A percentile compares a stretch with the other conserved stretches of the same genome.
phyloP scores from a whole-genome alignment of 345 rosid genomes.

The Sonneratia caseolaris region DNA sequence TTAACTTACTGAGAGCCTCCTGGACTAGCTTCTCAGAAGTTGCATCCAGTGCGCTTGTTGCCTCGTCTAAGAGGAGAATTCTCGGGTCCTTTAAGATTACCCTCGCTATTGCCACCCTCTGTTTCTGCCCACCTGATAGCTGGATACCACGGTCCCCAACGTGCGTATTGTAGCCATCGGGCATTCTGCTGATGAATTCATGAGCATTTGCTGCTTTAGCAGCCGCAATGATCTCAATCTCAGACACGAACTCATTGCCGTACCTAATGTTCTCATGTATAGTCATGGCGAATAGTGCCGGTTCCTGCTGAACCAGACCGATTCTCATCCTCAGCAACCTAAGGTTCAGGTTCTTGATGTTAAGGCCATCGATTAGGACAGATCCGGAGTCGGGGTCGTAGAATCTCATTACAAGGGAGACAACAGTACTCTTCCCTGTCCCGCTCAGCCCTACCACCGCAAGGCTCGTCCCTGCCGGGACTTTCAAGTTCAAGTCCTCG shows the following conservation, averaged over 20 bases:
- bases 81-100: conserved; percentile 68
- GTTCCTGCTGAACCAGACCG: conserved; percentile 79
- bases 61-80: conserved; percentile 73
- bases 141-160: conserved; percentile 77
- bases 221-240: conserved; percentile 56
- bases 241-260: conserved; percentile 55
- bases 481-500: conserved; percentile 35
- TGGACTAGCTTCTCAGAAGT: conserved; percentile 64
- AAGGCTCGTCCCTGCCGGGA: conserved; percentile 49
- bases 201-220: conserved; percentile 80
- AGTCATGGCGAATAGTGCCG: conserved; percentile 63
- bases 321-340: conserved; percentile 50
- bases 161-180: conserved; percentile 59
- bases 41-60: conserved; percentile 73
- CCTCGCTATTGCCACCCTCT: conserved; percentile 74
- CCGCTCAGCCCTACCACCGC: conserved; percentile 81
- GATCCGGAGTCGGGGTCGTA: conserved; percentile 52
- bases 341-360: conserved; percentile 46
- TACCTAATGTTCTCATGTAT: conserved; percentile 67
- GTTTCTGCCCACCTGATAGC: conserved; percentile 84
- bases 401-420: conserved; percentile 61
- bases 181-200: conserved; percentile 63
- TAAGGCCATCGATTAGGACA: conserved; percentile 47
- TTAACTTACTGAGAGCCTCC: conserved; percentile 64
- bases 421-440: conserved; percentile 76